These are phyloP conservation scores for Aspergillus ochraceus DNA, from an alignment of 2,329 filamentous ascomycete species.

Conservation along the genomic window DNA sequence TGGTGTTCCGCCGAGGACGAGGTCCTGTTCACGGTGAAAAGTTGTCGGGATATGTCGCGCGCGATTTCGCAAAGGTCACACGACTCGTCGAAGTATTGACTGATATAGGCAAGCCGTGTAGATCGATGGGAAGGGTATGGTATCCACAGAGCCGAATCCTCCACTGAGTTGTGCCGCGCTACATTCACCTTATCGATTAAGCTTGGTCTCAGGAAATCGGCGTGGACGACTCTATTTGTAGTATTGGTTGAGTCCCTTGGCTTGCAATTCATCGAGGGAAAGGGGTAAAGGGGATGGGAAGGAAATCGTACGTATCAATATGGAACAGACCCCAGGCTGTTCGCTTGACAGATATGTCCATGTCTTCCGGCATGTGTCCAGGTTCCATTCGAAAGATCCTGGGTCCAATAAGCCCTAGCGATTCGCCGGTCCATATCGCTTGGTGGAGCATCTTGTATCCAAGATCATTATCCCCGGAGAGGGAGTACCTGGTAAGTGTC, in stretches of 20 bases:
- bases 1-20: constrained; percentile 8
- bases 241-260: background rate
- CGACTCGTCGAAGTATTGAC: constrained; percentile 35
- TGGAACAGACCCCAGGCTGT: constrained; percentile 42
- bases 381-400: constrained; percentile 22
- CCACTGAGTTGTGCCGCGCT: constrained; percentile 17
- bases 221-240: constrained; percentile 33
- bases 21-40: constrained; percentile 27
- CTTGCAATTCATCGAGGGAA: too few species aligned
- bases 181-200: constrained; percentile 37
- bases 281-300: too few species aligned
- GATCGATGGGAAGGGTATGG: constrained; percentile 36
- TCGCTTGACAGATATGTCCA: constrained; percentile 30
- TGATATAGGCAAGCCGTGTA: constrained; percentile 26
- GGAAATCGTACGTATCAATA: constrained; percentile 36
- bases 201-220: constrained; percentile 36
- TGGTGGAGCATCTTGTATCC: constrained; percentile 40
- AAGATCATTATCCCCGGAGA: constrained; percentile 37
- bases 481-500: constrained; percentile 29
- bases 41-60: constrained; percentile 33
- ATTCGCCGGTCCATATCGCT: constrained; percentile 35
- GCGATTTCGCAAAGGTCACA: constrained; percentile 37
- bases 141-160: constrained; percentile 26
- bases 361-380: constrained; percentile 27
- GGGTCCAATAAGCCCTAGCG: constrained; percentile 32